Base-by-base conservation (phyloP, 345 rosid species). In the Murraya koenigii region DNA sequence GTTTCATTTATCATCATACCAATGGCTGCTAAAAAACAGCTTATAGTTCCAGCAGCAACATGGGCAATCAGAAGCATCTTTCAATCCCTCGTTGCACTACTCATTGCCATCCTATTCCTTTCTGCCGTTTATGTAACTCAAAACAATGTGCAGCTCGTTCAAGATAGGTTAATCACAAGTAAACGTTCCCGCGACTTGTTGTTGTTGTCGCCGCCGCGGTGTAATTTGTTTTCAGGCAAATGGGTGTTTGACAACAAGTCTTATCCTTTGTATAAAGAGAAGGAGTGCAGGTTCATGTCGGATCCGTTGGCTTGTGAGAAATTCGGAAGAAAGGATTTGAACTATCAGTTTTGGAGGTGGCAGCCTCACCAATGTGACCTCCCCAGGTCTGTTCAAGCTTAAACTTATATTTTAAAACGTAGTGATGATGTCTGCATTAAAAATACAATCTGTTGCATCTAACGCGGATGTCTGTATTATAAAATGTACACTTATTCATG, bases 321-420 rank as follows among this genome's bases (percentile, higher is more conserved):
- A 81, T 92, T 90, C 77, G 99, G 98, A 32, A 88, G 99, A 79
- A 87, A 88, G 75, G 95, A 96, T 74, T 80, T 88, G 66, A 71
- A 60, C 75, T 92, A 86, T 60, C 97, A 84, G 83, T 85, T 82
- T 26, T 92, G 95, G 98, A 89, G 90, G 69, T 96, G 99, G 97
- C 92, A 96, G 55, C 99, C 99, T 73, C 86, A 86, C 69, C 86
- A 85, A 15, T 96, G 99, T 67, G 85, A 91, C 78, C 89, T 92
- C 58, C 98, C 95, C 15, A 90, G 93, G 99, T 95, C 62, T 60
- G 8, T 47, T 70, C 58, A 56, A 64, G 26, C 58, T 71, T 77
- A 44, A 13, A 52, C 17, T 0, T 17, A 7, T 52, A 52, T 52
- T 52, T 52, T 52, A 17, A 17, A 52, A 52, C 0, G 0, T 52